These are phyloP conservation scores for Ophiocordyceps polyrhachis-furcata DNA, from an alignment of 2,329 filamentous ascomycete species.

Conservation along the genomic window DNA sequence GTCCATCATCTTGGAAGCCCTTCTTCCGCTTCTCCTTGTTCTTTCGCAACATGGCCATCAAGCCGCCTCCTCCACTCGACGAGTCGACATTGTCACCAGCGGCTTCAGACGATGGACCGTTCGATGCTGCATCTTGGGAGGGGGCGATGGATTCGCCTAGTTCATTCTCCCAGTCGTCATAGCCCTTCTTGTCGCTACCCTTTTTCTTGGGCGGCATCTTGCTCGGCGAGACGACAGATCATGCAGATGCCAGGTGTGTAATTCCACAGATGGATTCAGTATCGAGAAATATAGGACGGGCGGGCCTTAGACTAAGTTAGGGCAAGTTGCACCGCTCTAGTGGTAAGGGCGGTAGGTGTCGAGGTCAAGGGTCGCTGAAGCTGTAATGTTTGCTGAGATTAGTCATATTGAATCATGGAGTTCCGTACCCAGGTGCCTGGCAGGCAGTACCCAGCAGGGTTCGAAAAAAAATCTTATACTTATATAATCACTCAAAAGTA, in stretches of 20 bases:
- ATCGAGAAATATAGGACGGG: too few relatives aligned
- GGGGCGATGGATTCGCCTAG: slow-evolving; percentile 62
- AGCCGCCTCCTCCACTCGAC: slow-evolving; percentile 39
- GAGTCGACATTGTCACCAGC: slow-evolving; percentile 34
- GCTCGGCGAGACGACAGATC: background rate
- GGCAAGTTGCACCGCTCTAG: too few relatives aligned
- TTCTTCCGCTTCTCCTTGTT: slow-evolving; percentile 82
- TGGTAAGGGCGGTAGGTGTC: too few relatives aligned
- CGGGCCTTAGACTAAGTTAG: too few relatives aligned
- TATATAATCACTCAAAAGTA: too few relatives aligned
- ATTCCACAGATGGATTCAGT: background rate
- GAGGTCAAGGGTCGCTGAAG: too few relatives aligned
- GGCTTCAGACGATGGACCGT: slow-evolving; percentile 23
- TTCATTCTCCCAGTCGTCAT: slow-evolving; percentile 90
- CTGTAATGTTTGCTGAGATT: too few relatives aligned
- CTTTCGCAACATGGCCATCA: slow-evolving; percentile 67
- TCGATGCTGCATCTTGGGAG: slow-evolving; percentile 27
- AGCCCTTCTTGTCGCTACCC: slow-evolving; percentile 56
- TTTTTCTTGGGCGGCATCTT: slow-evolving; percentile 90
- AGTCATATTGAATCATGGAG: too few relatives aligned
- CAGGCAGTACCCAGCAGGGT: too few relatives aligned
- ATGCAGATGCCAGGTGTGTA: background rate
- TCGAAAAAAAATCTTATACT: too few relatives aligned
- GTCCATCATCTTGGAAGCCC: slow-evolving; percentile 49
- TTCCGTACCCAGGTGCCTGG: too few relatives aligned